These are phyloP conservation scores for Eleusine indica DNA, from an alignment of 176 grass and related monocot genomes.

Conservation along the genomic window DNA sequence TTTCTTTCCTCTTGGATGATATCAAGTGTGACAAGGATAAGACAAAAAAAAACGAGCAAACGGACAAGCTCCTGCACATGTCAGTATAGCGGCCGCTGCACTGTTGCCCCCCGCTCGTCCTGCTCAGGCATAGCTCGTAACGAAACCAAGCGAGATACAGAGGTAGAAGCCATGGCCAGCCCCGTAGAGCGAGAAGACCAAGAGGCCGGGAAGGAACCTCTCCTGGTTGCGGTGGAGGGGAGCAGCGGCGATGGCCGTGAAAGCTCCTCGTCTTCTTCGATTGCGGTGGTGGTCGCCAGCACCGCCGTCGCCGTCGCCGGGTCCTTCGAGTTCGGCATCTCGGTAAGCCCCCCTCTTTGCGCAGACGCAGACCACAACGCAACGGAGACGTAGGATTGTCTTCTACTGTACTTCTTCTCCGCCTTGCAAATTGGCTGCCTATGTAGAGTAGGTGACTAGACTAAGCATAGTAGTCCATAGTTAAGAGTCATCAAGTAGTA, in stretches of 20 bases:
- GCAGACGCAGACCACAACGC: not conserved
- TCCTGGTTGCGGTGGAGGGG: not conserved
- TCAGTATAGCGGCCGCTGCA: not conserved
- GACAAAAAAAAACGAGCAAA: not conserved
- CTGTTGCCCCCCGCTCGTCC: not conserved
- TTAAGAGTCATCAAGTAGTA: too few species aligned
- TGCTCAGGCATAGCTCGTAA: not conserved
- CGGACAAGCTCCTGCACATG: not conserved
- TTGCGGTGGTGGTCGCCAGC: constrained; percentile 53
- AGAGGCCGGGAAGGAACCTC: constrained; percentile 18
- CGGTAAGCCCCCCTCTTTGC: constrained; percentile 31
- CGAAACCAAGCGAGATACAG: not conserved
- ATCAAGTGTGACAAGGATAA: not conserved
- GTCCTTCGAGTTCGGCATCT: constrained; percentile 67
- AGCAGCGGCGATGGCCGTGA: not conserved
- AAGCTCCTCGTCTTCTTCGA: constrained; percentile 28
- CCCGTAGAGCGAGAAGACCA: constrained; percentile 25
- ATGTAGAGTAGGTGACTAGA: too few species aligned
- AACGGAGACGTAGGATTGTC: not conserved
- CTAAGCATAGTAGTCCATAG: too few species aligned
- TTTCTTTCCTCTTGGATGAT: not conserved
- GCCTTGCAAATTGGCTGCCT: not conserved
- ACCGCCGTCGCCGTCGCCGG: constrained; percentile 60
- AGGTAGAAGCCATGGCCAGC: not conserved
- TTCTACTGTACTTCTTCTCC: not conserved